Evolutionary conservation across 768 basidiomycete species (phyloP).

Genomic region (Tephrocybe sp.): DNA sequence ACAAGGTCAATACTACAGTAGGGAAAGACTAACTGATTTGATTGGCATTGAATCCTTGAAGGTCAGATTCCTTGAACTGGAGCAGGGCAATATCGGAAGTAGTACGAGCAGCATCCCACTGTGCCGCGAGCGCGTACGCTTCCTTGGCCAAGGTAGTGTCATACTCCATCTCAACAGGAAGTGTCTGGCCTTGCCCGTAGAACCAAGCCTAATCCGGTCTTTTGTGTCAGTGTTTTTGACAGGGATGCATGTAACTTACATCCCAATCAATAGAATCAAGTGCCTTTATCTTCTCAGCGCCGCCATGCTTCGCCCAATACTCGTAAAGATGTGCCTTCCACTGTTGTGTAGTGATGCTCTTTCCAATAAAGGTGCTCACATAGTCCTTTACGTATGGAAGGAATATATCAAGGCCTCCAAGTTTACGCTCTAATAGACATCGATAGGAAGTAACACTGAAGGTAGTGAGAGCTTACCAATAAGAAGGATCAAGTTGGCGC

Average conservation of each 20-base stretch:
- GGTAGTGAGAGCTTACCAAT: constrained; percentile 51
- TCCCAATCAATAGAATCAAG: constrained; percentile 79
- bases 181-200: constrained; percentile 70
- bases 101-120: constrained; percentile 69
- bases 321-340: constrained; percentile 81
- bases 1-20: background rate
- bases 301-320: constrained; percentile 63
- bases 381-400: constrained; percentile 85
- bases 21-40: constrained; percentile 62
- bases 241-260: constrained; percentile 37
- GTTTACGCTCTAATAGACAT: constrained; percentile 50
- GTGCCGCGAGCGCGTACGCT: constrained; percentile 69
- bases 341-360: constrained; percentile 79
- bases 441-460: background rate
- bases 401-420: constrained; percentile 85
- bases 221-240: background rate
- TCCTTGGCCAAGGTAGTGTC: constrained; percentile 69
- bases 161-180: constrained; percentile 76
- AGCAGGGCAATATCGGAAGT: constrained; percentile 43
- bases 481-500: constrained; percentile 83
- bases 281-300: constrained; percentile 58
- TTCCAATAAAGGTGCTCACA: constrained; percentile 76
- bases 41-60: constrained; percentile 66
- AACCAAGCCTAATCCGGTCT: constrained; percentile 65
- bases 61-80: constrained; percentile 58